phyloP scores from a whole-genome alignment of 148 eudicot species.

The Vaccinium vitisidaea region DNA sequence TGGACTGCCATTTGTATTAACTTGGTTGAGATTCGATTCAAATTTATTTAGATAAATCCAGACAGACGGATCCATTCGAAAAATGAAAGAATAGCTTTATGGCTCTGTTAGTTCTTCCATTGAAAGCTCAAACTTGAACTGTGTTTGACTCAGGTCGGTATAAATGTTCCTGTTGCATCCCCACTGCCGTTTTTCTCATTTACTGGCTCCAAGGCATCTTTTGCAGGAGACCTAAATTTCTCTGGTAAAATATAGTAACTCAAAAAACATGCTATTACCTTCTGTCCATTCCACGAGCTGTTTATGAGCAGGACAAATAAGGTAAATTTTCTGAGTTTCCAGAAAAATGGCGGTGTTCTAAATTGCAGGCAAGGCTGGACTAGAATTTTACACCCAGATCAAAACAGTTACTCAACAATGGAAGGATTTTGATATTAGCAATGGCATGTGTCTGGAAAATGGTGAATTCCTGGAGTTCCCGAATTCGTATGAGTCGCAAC shows the following conservation, averaged over 20 bases:
- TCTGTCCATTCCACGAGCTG: neutral
- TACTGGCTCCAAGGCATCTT: conserved; percentile 46
- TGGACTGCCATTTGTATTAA: neutral
- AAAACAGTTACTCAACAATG: conserved; percentile 66
- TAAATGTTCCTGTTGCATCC: conserved; percentile 56
- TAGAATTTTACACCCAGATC: conserved; percentile 49
- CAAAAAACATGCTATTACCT: neutral
- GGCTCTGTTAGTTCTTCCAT: neutral
- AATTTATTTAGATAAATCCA: neutral
- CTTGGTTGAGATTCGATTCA: neutral
- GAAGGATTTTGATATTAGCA: conserved; percentile 41
- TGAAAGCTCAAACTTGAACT: neutral
- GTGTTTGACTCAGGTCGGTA: conserved; percentile 48
- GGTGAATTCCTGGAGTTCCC: conserved; percentile 9
- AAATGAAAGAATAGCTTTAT: neutral
- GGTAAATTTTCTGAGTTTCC: neutral
- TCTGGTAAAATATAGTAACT: conserved; percentile 27
- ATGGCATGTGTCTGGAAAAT: conserved; percentile 24
- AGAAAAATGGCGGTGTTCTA: neutral
- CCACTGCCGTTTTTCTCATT: conserved; percentile 59
- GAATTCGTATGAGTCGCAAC: neutral
- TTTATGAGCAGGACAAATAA: neutral
- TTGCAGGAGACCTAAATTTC: conserved; percentile 47
- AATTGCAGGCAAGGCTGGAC: conserved; percentile 55
- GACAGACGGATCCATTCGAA: neutral